Evolutionary conservation across 495 filamentous ascomycete genomes (phyloP).

Genomic region (Aspergillus nidulans): DNA sequence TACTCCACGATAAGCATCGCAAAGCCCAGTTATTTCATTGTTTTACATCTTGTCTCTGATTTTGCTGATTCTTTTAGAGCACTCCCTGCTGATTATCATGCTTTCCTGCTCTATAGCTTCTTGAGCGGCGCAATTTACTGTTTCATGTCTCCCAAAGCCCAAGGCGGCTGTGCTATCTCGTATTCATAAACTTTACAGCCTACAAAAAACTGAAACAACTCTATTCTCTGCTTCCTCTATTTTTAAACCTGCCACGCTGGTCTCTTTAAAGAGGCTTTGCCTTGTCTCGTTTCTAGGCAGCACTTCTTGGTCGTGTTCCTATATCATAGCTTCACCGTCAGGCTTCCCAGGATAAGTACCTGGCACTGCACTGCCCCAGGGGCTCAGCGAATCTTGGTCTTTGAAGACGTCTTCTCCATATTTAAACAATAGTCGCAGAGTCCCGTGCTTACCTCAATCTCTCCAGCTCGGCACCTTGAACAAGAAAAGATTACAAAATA

Average conservation of each 20-base stretch:
- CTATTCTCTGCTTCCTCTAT: background rate
- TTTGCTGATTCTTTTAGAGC: no score
- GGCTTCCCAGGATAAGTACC: no score
- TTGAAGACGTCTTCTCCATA: background rate
- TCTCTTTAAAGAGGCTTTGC: background rate
- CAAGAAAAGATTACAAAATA: background rate
- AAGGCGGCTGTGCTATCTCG: background rate
- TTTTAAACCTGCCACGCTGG: conserved; percentile 9
- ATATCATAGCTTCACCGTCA: conserved; percentile 10
- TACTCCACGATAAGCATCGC: background rate
- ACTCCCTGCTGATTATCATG: no score
- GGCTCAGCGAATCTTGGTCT: background rate
- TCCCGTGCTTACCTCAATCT: background rate
- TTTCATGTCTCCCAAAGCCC: background rate
- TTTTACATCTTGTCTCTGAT: no score
- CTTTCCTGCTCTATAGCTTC: background rate
- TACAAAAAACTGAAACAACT: conserved; percentile 6
- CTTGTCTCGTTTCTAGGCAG: conserved; percentile 12
- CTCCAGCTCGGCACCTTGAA: background rate
- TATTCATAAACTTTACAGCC: background rate
- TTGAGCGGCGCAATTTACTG: background rate
- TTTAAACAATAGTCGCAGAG: background rate
- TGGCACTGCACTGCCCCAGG: conserved; percentile 5
- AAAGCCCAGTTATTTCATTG: background rate
- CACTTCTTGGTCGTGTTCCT: conserved; percentile 1